Evolutionary conservation across 805 yeast genomes (phyloP).

Genomic region (Candida ulmi): DNA sequence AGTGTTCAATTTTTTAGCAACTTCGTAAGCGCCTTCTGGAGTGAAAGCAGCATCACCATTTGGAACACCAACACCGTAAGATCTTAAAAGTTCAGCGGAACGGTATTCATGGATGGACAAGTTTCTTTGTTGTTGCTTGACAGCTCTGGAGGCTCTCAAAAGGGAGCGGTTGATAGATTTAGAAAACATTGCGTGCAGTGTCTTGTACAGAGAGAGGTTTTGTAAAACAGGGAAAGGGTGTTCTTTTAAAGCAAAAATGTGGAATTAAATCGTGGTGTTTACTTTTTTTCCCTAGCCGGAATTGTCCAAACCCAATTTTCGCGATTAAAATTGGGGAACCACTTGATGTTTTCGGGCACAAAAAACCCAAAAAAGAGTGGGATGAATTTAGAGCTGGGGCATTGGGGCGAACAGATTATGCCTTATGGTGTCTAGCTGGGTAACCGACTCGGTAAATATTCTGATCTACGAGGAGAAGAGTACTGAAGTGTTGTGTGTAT

Average conservation of each 20-base stretch:
- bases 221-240: neutral
- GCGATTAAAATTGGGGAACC: neutral
- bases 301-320: neutral
- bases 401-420: neutral
- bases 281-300: neutral
- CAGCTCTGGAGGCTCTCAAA: conserved; percentile 16
- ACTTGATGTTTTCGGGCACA: neutral
- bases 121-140: conserved; percentile 45
- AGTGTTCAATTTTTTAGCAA: conserved; percentile 70
- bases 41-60: conserved; percentile 87
- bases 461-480: too few relatives aligned
- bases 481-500: too few relatives aligned
- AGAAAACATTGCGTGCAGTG: conserved; percentile 9
- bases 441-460: too few relatives aligned
- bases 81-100: conserved; percentile 78
- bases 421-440: neutral
- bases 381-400: neutral
- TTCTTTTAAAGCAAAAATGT: neutral
- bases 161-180: conserved; percentile 14
- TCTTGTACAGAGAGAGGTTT: neutral
- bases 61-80: conserved; percentile 87
- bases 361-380: neutral
- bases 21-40: conserved; percentile 78
- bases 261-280: too few relatives aligned
- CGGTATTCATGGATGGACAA: conserved; percentile 94